Base-by-base conservation (phyloP, 2,329 filamentous ascomycete species). In the Calonectria montana region DNA sequence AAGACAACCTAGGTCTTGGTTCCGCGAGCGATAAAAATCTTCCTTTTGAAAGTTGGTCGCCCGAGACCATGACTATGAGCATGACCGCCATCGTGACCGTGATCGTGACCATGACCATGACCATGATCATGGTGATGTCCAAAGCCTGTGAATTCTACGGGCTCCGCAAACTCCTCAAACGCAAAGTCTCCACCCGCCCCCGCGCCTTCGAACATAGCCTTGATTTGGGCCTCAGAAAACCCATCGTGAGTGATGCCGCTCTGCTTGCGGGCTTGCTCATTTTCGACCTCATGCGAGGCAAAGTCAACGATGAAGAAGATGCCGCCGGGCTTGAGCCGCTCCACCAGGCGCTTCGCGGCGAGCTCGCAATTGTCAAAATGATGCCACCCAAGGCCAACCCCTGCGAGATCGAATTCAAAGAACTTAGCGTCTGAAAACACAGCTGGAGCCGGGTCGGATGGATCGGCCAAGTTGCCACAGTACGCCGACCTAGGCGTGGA, bases 281-380 rank as follows among this genome's bases (percentile, higher is more conserved):
- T 74, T 35, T 81, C 53, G 15, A 35, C 80, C 57, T 76, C 86
- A 75, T 92, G 90, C 10, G 90, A 85, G 21, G 93, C 78, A 71
- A 95, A 92, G 79, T 95, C 93, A 55, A 93, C 84, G 67, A 95
- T 89, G 61, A 94, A 83, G 53, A 94, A 84, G 1, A 91, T 89
- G 13, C 94, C 94, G 4, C 92, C 92, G 3, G 88, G 88, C 73
- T 87, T 88, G 70, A 96, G 84, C 12, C 93, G 88, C 78, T 90
- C 86, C 4, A 87, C 89, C 41, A 96, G 83, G 59, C 89, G 86
- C 73, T 84, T 83, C 6, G 92, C 88, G 0, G 91, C 90, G 35
- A 91, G 83, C 2, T 84, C 85, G 4, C 92, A 90, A 77, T 94
- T 87, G 72, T 90, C 88, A 67, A 94, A 92, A 80, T 94, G 92